phyloP scores from a whole-genome alignment of 1,139 yeast species.

The Meyerozyma athensensis region DNA sequence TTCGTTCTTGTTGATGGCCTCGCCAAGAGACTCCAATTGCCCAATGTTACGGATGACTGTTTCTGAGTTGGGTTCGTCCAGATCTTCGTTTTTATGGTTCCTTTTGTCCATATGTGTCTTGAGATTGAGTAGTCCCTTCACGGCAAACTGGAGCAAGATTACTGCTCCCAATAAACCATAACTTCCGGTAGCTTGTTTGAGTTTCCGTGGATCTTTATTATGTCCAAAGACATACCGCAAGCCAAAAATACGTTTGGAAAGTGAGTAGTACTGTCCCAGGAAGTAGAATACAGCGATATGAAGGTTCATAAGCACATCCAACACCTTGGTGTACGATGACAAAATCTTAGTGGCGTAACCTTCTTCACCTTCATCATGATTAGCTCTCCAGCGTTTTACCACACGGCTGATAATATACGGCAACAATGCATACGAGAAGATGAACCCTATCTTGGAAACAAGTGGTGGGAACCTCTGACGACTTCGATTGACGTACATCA shows the following conservation, averaged over 20 bases:
- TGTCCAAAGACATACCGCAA: constrained; percentile 75
- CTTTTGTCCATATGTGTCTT: constrained; percentile 25
- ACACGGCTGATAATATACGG: constrained; percentile 47
- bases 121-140: constrained; percentile 37
- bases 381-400: constrained; percentile 22
- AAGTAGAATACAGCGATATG: constrained; percentile 83
- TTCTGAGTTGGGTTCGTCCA: constrained; percentile 7
- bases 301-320: constrained; percentile 53
- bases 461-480: constrained; percentile 49
- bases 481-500: constrained; percentile 57
- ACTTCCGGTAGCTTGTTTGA: constrained; percentile 44
- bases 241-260: constrained; percentile 75
- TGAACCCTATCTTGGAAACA: constrained; percentile 47
- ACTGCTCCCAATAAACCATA: constrained; percentile 77
- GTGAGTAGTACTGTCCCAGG: constrained; percentile 71
- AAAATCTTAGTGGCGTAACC: constrained; percentile 17
- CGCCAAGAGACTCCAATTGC: constrained; percentile 18
- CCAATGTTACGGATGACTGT: constrained; percentile 7
- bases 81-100: constrained; percentile 13
- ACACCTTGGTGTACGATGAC: constrained; percentile 37
- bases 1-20: constrained; percentile 10
- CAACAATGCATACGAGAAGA: constrained; percentile 49
- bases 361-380: constrained; percentile 18
- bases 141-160: constrained; percentile 55
- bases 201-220: constrained; percentile 43